Base-by-base conservation (phyloP, 1,139 yeast genomes). In the Debaryomycetaceae sp. region DNA sequence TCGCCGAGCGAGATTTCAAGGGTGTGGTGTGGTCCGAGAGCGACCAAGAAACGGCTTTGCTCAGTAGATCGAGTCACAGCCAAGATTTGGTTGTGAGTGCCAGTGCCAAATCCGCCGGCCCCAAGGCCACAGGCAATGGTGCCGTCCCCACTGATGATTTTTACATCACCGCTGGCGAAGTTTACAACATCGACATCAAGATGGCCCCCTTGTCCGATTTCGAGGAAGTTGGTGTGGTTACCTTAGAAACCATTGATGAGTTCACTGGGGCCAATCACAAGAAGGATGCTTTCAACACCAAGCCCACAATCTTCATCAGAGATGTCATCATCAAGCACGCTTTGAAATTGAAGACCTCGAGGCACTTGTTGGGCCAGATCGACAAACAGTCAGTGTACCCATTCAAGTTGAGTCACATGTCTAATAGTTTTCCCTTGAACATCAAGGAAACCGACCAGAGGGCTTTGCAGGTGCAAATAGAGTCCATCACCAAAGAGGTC, bases 1-100 rank as follows among this genome's bases (percentile, higher is more conserved):
- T 89, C 41, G 91, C 89, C 28, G 97, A 91, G 61, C 75, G 81
- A 50, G 96, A 88, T 45, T 83, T 81, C 58, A 86, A 88, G 59
- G 96, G 96, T 49, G 93, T 88, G 31, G 84, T 74, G 21, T 91
- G 98, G 97, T 76, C 80, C 34, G 91, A 83, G 56, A 71, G 80
- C 27, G 84, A 82, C 53, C 94, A 83, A 60, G 95, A 84, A 58
- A 70, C 68, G 33, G 55, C 57, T 25, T 61, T 80, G 39, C 61
- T 83, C 40, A 59, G 63, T 33, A 70, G 62, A 56, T 55, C 68
- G n/a, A 36, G 39, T 14, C 54, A 40, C 25, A 58, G 56, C 23
- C 58, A 55, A 37, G 76, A 75, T 35, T 47, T 74, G 37, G 53
- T 67, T 15, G 16, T 47, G 48, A 38, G 56, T 48, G 41, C 51